A percentile compares a stretch with the other conserved stretches of the same genome.
Evolutionary conservation across 2,329 filamentous ascomycete genomes (phyloP).

Genomic region (Fusarium coffeatum): DNA sequence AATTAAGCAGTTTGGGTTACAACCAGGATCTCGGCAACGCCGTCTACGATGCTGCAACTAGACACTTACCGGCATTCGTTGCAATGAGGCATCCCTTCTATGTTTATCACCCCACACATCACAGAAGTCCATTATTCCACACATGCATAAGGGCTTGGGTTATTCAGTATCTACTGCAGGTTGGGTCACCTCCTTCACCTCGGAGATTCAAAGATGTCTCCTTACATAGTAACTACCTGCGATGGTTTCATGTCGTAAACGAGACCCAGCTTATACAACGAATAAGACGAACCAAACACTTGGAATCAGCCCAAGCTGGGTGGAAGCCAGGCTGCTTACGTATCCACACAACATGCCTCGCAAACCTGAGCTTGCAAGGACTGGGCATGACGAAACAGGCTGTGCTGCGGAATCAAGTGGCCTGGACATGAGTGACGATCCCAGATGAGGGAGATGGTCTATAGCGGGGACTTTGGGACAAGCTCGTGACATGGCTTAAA

Average conservation of each 20-base stretch:
- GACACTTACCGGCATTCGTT: constrained; percentile 29
- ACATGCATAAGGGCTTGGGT: constrained; percentile 14
- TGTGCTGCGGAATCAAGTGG: constrained; percentile 16
- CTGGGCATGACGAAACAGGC: constrained; percentile 31
- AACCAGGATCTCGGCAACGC: constrained; percentile 21
- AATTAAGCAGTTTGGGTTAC: constrained; percentile 1
- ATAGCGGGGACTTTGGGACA: constrained; percentile 17
- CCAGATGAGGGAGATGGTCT: constrained; percentile 2
- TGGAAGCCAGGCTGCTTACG: constrained; percentile 38
- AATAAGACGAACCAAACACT: constrained; percentile 33
- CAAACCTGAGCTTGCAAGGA: constrained; percentile 14
- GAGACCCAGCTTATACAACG: constrained; percentile 33
- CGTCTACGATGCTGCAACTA: constrained; percentile 36
- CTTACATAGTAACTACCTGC: constrained; percentile 33
- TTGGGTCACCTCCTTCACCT: constrained; percentile 15
- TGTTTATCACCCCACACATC: constrained; percentile 41
- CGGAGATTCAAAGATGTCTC: constrained; percentile 24
- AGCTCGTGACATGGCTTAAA: constrained; percentile 3
- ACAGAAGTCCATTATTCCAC: constrained; percentile 31
- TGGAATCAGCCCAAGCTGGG: constrained; percentile 23
- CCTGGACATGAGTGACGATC: constrained; percentile 8
- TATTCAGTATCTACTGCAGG: neutral
- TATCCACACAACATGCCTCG: constrained; percentile 28
- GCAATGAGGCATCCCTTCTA: constrained; percentile 36
- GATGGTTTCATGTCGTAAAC: constrained; percentile 41